A percentile compares a stretch with the other conserved stretches of the same genome.
phyloP scores from a whole-genome alignment of 495 filamentous ascomycete species.

The Hypoxylon intermedium region DNA sequence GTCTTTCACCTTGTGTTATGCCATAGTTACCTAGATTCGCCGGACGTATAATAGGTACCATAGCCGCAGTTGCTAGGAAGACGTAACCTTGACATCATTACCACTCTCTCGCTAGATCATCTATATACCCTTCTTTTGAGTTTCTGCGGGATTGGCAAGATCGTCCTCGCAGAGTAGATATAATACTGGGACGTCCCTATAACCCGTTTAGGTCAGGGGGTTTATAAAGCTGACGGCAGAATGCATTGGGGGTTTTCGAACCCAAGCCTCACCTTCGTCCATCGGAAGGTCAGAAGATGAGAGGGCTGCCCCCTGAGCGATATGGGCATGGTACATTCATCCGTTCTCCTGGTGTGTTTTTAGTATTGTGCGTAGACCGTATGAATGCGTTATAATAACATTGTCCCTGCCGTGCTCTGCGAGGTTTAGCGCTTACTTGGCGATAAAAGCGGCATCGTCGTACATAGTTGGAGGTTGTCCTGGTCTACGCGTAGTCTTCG shows the following conservation, averaged over 20 bases:
- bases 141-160: slow-evolving; percentile 43
- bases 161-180: slow-evolving; percentile 60
- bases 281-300: slow-evolving; percentile 32
- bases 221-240: slow-evolving; percentile 42
- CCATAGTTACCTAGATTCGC: too few species aligned
- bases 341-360: too few species aligned
- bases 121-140: slow-evolving; percentile 47
- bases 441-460: slow-evolving; percentile 43
- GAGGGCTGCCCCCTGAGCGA: slow-evolving; percentile 4
- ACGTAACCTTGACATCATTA: slow-evolving; percentile 47
- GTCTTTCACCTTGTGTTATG: too few species aligned
- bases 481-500: slow-evolving; percentile 4
- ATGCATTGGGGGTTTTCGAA: slow-evolving; percentile 29
- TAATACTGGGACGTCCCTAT: slow-evolving; percentile 54
- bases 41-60: too few species aligned
- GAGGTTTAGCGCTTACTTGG: slow-evolving; percentile 30
- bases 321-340: too few species aligned
- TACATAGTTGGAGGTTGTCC: slow-evolving; percentile 31
- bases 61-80: too few species aligned
- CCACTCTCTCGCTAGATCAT: slow-evolving; percentile 44
- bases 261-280: slow-evolving; percentile 7
- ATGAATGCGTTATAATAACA: neutral
- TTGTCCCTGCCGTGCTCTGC: slow-evolving; percentile 46
- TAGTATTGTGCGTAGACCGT: neutral
- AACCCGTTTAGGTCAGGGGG: slow-evolving; percentile 51